Conservation (phyloP, 1,139 yeast species). For the Sugiyamaella sp. region DNA sequence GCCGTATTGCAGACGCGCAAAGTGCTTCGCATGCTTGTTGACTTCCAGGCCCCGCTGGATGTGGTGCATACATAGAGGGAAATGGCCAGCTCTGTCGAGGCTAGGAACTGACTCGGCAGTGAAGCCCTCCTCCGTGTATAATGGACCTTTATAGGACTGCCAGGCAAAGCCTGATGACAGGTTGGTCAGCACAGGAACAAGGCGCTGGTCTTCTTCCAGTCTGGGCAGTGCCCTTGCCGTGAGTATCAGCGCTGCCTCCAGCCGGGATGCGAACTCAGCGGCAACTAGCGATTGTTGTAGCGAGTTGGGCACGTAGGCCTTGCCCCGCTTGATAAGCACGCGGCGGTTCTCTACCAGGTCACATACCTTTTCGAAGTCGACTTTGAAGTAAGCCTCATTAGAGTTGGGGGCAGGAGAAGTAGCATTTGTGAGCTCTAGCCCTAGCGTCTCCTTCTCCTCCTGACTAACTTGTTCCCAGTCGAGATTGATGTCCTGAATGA, state of each 20-base stretch:
- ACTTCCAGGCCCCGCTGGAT: slow-evolving; percentile 63
- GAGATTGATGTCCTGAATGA: slow-evolving; percentile 55
- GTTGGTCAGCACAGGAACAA: slow-evolving; percentile 80
- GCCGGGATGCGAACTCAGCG: slow-evolving; percentile 63
- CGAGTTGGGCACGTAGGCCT: slow-evolving; percentile 82
- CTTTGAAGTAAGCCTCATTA: slow-evolving; percentile 52
- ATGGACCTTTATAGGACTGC: slow-evolving; percentile 33
- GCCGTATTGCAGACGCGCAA: slow-evolving; percentile 83
- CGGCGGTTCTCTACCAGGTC: slow-evolving; percentile 72
- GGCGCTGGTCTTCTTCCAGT: slow-evolving; percentile 87
- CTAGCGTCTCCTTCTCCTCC: slow-evolving; percentile 59
- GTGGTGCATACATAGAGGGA: slow-evolving; percentile 81
- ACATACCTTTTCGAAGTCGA: slow-evolving; percentile 85
- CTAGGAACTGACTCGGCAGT: slow-evolving; percentile 65
- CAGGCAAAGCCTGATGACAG: slow-evolving; percentile 51
- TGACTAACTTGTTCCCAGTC: slow-evolving; percentile 71
- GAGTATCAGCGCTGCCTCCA: slow-evolving; percentile 57
- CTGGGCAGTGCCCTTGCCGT: slow-evolving; percentile 83
- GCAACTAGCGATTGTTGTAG: slow-evolving; percentile 70
- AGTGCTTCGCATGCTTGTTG: slow-evolving; percentile 75
- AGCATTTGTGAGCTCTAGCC: slow-evolving; percentile 48
- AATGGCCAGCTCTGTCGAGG: slow-evolving; percentile 59
- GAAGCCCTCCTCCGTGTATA: slow-evolving; percentile 59
- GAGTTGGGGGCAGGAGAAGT: slow-evolving; percentile 28
- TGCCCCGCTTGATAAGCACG: slow-evolving; percentile 67